Evolutionary conservation across 148 eudicot genomes (phyloP), one percentile per base, ranked within the genome.

Genomic region (Fagopyrum esculentum): DNA sequence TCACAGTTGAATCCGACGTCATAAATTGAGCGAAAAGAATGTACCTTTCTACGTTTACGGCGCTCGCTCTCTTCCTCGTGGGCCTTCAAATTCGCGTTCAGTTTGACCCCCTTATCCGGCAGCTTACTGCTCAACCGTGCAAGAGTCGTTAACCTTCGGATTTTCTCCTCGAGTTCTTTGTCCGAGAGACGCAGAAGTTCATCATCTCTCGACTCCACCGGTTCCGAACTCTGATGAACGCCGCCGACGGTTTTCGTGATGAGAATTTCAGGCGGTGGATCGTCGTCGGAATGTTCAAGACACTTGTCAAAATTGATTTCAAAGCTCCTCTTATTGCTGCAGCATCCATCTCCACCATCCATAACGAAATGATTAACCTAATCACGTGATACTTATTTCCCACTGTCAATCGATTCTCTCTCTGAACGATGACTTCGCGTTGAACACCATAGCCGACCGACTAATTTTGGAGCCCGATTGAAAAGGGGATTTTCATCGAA

Each of bases 61-160:
- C 77, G 79, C 7, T 76, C 71, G n/a, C 30, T 6, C 77, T 86
- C 87, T 4, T 66, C 78, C 64, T 78, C 7, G 3, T 12, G 16
- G 5, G 54, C 51, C 63, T 54, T 45, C 79, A 78, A 12, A 29
- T 19, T 22, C 15, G 55, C 73, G 73, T 49, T 78, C 1, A 82
- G 45, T 52, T 83, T 86, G 1, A 0, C 79, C 3, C 89, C 89
- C 5, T 64, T 64, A 68, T 86, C 89, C n/a, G 54, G 74, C 54
- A 71, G 43, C 3, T 43, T 70, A 51, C 69, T 51, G 6, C 22
- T 52, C 4, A 71, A 2, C 6, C 0, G 50, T 1, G 6, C 2
- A n/a, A 1, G 26, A 3, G 6, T 9, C 3, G 3, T 4, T 2
- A 2, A 6, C 12, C 74, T 76, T 0, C 13, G 69, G 60, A 84